Percentiles rank a stretch among this genome's conserved stretches.
Evolutionary conservation across 2,329 filamentous ascomycete genomes (phyloP).

Genomic region (Fusarium acutatum): DNA sequence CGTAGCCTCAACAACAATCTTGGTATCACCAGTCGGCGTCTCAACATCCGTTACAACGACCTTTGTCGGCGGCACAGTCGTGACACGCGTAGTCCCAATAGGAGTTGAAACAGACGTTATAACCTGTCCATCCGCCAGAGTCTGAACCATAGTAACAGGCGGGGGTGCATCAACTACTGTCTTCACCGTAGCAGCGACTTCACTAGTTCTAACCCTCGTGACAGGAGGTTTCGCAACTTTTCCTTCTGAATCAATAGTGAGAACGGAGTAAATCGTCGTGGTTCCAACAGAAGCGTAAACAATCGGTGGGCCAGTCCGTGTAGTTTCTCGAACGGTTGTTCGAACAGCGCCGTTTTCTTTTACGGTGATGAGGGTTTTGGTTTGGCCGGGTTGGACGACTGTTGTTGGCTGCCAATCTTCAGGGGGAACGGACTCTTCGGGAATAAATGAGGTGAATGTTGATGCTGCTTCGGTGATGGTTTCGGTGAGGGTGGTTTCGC

Average conservation of each 20-base stretch:
- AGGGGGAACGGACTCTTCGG: background rate
- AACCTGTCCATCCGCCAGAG: conserved; percentile 19
- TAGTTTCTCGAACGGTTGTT: conserved; percentile 7
- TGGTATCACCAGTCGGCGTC: conserved; percentile 1
- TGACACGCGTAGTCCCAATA: conserved; percentile 12
- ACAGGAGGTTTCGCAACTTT: conserved; percentile 4
- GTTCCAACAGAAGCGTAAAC: conserved; percentile 27
- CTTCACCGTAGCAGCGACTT: conserved; percentile 21
- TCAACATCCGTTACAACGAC: conserved; percentile 29
- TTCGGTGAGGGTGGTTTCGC: background rate
- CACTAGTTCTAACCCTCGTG: conserved; percentile 17
- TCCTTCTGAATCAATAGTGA: conserved; percentile 14
- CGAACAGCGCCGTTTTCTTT: conserved; percentile 1
- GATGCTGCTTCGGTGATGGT: background rate
- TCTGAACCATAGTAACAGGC: conserved; percentile 13
- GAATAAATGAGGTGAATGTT: background rate
- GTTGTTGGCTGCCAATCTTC: background rate
- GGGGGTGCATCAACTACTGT: conserved; percentile 21
- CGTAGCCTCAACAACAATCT: conserved; percentile 22
- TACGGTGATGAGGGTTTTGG: conserved; percentile 4
- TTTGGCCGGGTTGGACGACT: background rate
- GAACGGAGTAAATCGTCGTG: conserved; percentile 29
- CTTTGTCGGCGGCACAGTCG: conserved; percentile 20
- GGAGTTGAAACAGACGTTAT: conserved; percentile 19
- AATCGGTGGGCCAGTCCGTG: conserved; percentile 9